Base-by-base conservation (phyloP, 352 stramenopile species). In the Phytophthora sp. region DNA sequence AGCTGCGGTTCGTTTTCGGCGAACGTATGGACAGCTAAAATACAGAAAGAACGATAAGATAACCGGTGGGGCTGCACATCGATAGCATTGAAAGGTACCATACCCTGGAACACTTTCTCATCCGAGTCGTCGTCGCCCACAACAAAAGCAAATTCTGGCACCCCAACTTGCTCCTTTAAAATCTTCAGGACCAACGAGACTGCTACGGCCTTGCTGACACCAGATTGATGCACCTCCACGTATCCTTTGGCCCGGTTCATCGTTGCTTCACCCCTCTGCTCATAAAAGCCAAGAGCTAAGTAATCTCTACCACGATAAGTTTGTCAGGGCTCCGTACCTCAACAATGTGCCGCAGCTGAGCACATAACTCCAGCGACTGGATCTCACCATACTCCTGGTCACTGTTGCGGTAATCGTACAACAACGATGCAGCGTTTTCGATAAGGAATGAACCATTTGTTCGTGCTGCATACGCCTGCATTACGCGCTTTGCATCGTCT, bases 401-500 rank as follows among this genome's bases (percentile, higher is more conserved):
- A 9, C 97, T 97, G 76, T 98, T 96, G 39, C 96, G 88, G 67
- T 98, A 99, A 73, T 99, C 96, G 79, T 98, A 99, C 24, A 99
- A 69, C 12, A 99, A 64, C 5, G 98, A 98, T 39, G 95, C 98
- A 50, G 98, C 96, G 23, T 97, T 99, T 54, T 97, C 85, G 66
- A 98, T 93, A 30, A 99, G 90, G 66, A 98, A 99, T 18, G 97
- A 98, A 13, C 98, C 97, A 71, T 99, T 98, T 8, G 98, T 99
- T 31, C 97, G 81, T 17, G 92, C 89, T 7, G 95, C 92, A 72
- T 99, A 99, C 7, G 98, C 92, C 64, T 99, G 84, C 96, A 99
- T 99, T 21, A 99, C 91, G 15, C 74, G 84, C 61, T 96, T 90
- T 2, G 96, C 94, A 27, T 98, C 84, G 15, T 97, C 86, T 58